Evolutionary conservation across 495 filamentous ascomycete species (phyloP), one percentile per base, ranked within the genome.

Genomic region (Achaetomiella virescens): DNA sequence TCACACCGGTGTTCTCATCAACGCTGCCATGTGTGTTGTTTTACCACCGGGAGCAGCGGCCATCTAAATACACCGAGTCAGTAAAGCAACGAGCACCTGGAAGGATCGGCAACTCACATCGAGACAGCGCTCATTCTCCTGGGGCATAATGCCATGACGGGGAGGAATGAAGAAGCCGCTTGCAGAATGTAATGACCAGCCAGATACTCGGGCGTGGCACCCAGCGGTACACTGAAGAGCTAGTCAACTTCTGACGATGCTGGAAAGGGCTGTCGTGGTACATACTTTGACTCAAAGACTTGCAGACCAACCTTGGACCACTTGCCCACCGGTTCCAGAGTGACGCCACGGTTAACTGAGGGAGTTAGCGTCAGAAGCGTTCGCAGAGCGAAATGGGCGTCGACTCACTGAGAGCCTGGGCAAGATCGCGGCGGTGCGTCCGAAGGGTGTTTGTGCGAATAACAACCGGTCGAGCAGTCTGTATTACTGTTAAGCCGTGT

Each of bases 231-330:
- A 11, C 60, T 63, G 22, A 36, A 14, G 10, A 22, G 3, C 25
- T 17, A 3, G 40, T 61, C 20, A 58, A 36, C 12, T 6, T 21
- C 1, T 6, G 36, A 1, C 14, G 18, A 2, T 0, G 9, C 11
- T 3, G 5, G 3, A 31, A 2, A 11, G 2, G 1, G 18, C n/a
- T 14, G 17, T 22, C 15, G 1, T 0, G 35, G 25, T 24, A 31
- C 31, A 20, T 62, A 65, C 51, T 84, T 84, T 44, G 86, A 88
- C 65, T 97, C 95, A 72, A 97, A 98, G 27, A 98, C 81, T 69
- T 98, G 93, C 10, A 98, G 79, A 40, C 93, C 93, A 61, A 97
- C 88, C 72, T 98, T 98, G 35, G 89, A 93, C 93, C 93, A 98
- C 68, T 98, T 98, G 37, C 93, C 93, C 1, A 98, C 89, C 11